These are phyloP conservation scores for Amanita muscaria DNA, from an alignment of 768 basidiomycete genomes.

Conservation along the genomic window DNA sequence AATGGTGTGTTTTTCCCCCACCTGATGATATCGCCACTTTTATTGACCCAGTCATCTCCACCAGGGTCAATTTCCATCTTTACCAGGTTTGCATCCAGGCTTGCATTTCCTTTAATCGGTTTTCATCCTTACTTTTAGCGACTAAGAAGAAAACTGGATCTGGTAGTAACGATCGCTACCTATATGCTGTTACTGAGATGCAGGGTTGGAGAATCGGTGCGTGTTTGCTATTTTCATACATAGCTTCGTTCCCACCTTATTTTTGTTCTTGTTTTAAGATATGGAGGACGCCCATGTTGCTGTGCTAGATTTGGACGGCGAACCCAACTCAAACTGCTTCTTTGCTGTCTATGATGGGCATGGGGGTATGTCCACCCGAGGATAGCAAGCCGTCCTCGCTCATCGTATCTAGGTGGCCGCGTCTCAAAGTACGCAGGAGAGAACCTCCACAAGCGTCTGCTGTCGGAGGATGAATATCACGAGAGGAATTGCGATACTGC, in stretches of 20 bases:
- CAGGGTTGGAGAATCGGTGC: no score
- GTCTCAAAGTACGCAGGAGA: no score
- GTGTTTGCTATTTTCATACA: no score
- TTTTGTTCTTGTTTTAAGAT: conserved; percentile 46
- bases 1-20: conserved; percentile 25
- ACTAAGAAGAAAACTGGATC: no score
- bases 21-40: conserved; percentile 3
- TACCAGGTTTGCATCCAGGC: conserved; percentile 47
- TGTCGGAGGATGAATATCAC: conserved; percentile 64
- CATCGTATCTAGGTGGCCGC: conserved; percentile 46
- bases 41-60: conserved; percentile 12
- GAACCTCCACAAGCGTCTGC: conserved; percentile 73
- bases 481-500: conserved; percentile 64
- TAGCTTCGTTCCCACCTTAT: no score
- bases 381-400: conserved; percentile 9
- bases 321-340: conserved; percentile 55
- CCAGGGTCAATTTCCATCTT: conserved; percentile 82
- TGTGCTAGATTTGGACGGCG: conserved; percentile 58
- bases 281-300: conserved; percentile 96
- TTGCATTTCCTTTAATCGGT: conserved; percentile 1
- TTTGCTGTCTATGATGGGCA: conserved; percentile 99
- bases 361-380: conserved; percentile 55
- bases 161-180: conserved; percentile 61
- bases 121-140: conserved; percentile 24
- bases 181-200: no score